Percentiles rank a stretch among this genome's conserved stretches.
These are phyloP conservation scores for Fusarium neocosmosporiellum DNA, from an alignment of 2,329 filamentous ascomycete genomes.

Conservation along the genomic window DNA sequence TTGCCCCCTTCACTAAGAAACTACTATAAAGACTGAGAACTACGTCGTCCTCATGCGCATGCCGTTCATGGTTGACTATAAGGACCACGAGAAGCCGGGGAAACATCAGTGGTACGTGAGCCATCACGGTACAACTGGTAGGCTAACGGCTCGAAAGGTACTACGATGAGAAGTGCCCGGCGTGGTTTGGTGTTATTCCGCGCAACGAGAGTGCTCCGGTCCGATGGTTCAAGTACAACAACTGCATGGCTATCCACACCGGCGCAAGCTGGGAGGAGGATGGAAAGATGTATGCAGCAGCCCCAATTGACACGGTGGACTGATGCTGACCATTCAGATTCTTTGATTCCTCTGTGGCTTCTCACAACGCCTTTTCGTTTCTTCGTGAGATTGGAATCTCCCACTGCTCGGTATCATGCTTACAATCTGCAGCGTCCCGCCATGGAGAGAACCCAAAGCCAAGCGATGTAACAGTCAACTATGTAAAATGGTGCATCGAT, in stretches of 20 bases:
- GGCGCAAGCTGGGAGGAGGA: background rate
- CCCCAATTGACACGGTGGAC: background rate
- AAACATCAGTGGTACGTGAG: background rate
- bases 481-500: background rate
- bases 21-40: background rate
- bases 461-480: background rate
- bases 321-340: background rate
- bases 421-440: background rate
- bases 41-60: background rate
- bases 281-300: background rate
- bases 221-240: background rate
- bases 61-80: background rate
- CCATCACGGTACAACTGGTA: background rate
- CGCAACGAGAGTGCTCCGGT: background rate
- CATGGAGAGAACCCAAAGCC: background rate
- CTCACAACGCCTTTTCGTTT: background rate
- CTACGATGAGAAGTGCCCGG: background rate
- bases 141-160: background rate
- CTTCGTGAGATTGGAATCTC: background rate
- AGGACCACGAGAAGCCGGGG: background rate
- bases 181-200: background rate
- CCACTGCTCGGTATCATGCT: background rate
- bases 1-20: background rate
- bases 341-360: background rate
- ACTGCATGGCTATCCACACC: background rate